Conservation (phyloP, 2,329 filamentous ascomycete genomes). For the Colletotrichum brevisporum region DNA sequence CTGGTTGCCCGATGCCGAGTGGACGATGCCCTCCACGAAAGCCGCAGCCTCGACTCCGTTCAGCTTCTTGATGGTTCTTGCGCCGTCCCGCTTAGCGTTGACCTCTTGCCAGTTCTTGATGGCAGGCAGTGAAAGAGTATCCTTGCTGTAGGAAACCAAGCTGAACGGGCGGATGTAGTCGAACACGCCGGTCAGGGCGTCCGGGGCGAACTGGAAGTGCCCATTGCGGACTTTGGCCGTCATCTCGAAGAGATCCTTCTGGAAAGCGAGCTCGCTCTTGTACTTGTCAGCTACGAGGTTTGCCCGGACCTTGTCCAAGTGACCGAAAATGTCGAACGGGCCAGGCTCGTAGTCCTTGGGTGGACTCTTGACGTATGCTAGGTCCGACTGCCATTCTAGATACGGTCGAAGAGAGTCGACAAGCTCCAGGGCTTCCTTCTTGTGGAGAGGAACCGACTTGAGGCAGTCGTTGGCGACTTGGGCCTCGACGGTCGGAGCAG, state of each 20-base stretch:
- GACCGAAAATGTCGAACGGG: constrained; percentile 53
- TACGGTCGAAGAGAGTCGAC: constrained; percentile 56
- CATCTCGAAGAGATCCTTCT: constrained; percentile 55
- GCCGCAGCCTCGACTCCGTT: constrained; percentile 45
- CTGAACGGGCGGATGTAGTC: constrained; percentile 52
- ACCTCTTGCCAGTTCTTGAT: constrained; percentile 63
- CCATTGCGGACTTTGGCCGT: constrained; percentile 57
- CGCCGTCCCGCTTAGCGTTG: constrained; percentile 44
- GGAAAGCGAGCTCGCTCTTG: constrained; percentile 56
- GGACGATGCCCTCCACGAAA: constrained; percentile 41
- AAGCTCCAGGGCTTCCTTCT: constrained; percentile 49
- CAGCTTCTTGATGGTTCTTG: constrained; percentile 43
- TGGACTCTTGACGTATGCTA: constrained; percentile 64
- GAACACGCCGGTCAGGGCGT: constrained; percentile 54
- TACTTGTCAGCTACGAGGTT: constrained; percentile 52
- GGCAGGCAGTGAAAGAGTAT: constrained; percentile 52
- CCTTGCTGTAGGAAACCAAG: constrained; percentile 57
- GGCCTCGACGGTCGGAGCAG: constrained; percentile 50
- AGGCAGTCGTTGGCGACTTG: constrained; percentile 54
- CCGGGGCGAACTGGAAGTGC: constrained; percentile 57
- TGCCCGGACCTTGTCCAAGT: constrained; percentile 49
- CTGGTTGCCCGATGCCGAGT: constrained; percentile 41
- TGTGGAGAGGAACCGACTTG: constrained; percentile 53
- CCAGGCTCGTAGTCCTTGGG: constrained; percentile 64
- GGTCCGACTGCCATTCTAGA: constrained; percentile 62